Evolutionary conservation across 2,329 filamentous ascomycete species (phyloP).

Genomic region (Colletotrichum godetiae): DNA sequence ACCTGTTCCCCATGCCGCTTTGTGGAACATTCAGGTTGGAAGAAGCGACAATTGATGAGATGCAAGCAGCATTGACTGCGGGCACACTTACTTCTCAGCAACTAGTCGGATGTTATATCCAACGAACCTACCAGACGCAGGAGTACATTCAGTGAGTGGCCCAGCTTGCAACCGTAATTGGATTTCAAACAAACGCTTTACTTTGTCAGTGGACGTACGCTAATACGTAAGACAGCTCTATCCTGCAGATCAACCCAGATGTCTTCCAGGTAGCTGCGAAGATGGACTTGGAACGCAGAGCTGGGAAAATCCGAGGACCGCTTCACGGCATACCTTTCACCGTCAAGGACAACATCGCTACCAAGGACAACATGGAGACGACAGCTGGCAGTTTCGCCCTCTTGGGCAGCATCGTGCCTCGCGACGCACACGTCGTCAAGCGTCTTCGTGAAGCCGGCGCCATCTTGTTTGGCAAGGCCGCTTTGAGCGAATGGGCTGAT

Average conservation of each 20-base stretch:
- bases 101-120: slow-evolving; percentile 71
- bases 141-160: slow-evolving; percentile 69
- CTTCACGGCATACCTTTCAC: slow-evolving; percentile 82
- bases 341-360: slow-evolving; percentile 79
- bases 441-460: slow-evolving; percentile 74
- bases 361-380: slow-evolving; percentile 77
- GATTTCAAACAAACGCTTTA: background rate
- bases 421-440: slow-evolving; percentile 74
- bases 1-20: slow-evolving; percentile 69
- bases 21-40: slow-evolving; percentile 72
- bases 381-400: slow-evolving; percentile 78
- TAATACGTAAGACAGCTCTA: slow-evolving; percentile 50
- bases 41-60: slow-evolving; percentile 76
- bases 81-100: slow-evolving; percentile 68
- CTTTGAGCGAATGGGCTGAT: slow-evolving; percentile 79
- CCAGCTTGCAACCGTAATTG: background rate
- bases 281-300: slow-evolving; percentile 69
- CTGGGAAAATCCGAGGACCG: slow-evolving; percentile 68
- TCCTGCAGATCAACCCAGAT: slow-evolving; percentile 78
- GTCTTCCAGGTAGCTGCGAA: slow-evolving; percentile 68
- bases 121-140: slow-evolving; percentile 70
- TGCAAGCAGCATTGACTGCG: slow-evolving; percentile 68
- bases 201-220: background rate
- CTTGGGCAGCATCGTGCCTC: slow-evolving; percentile 72
- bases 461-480: slow-evolving; percentile 77